Evolutionary conservation across 2,329 filamentous ascomycete genomes (phyloP).

Genomic region (Stagonosporopsis rhizophila): DNA sequence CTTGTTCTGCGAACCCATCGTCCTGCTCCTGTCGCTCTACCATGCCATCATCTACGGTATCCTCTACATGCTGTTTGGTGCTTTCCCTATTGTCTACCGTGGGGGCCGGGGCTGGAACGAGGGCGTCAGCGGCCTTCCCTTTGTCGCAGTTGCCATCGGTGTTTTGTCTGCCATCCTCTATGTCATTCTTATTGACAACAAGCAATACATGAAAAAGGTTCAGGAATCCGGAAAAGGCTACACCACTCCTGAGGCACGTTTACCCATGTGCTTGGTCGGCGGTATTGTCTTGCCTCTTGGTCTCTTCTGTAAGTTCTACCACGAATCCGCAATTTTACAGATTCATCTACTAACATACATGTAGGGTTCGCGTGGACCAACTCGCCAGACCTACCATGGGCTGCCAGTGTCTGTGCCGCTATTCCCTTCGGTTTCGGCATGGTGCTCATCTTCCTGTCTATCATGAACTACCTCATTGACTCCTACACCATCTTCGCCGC

Average conservation of each 20-base stretch:
- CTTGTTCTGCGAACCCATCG: constrained; percentile 74
- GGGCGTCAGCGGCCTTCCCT: constrained; percentile 55
- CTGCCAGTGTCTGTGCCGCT: constrained; percentile 59
- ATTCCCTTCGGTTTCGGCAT: constrained; percentile 66
- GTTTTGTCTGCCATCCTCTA: constrained; percentile 67
- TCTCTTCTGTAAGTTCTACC: constrained; percentile 43
- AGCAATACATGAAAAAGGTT: constrained; percentile 50
- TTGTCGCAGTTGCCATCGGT: constrained; percentile 73
- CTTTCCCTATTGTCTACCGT: constrained; percentile 69
- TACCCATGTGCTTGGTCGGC: constrained; percentile 68
- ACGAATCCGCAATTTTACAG: background rate
- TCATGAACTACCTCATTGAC: constrained; percentile 54
- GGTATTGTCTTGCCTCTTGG: constrained; percentile 65
- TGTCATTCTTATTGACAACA: constrained; percentile 49
- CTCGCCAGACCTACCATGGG: constrained; percentile 62
- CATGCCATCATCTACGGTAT: constrained; percentile 62
- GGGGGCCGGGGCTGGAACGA: constrained; percentile 46
- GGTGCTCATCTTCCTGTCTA: constrained; percentile 69
- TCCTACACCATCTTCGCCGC: constrained; percentile 76
- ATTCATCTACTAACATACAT: background rate
- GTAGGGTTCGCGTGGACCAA: constrained; percentile 51
- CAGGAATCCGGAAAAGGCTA: constrained; percentile 58
- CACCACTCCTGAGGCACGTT: constrained; percentile 70
- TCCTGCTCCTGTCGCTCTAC: constrained; percentile 69
- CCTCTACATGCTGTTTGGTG: constrained; percentile 58